These are phyloP conservation scores for Wickerhamomyces tratensis DNA, from an alignment of 805 yeast genomes.

Conservation along the genomic window DNA sequence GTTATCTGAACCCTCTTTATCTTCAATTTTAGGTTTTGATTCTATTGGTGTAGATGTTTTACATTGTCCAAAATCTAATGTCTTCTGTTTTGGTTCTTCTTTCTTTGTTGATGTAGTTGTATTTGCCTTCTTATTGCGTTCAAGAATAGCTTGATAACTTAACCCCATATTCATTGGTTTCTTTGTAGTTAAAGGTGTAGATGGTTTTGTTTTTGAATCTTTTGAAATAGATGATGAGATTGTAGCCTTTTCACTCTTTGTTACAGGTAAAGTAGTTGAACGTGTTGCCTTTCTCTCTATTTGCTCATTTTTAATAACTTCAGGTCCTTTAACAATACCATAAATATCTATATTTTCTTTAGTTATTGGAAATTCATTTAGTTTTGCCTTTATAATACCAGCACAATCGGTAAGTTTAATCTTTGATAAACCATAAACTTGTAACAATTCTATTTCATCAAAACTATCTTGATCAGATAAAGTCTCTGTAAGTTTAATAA, in stretches of 20 bases:
- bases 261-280: background rate
- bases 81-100: background rate
- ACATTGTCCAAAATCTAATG: background rate
- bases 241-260: background rate
- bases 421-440: slow-evolving; percentile 27
- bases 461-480: slow-evolving; percentile 20
- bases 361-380: slow-evolving; percentile 4
- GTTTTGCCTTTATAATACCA: slow-evolving; percentile 3
- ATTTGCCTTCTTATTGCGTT: background rate
- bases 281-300: background rate
- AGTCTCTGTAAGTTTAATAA: slow-evolving; percentile 14
- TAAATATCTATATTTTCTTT: slow-evolving; percentile 9
- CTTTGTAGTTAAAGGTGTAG: background rate
- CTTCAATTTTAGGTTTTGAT: background rate
- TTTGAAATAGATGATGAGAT: too few relatives aligned
- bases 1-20: slow-evolving; percentile 5
- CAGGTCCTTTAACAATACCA: slow-evolving; percentile 18
- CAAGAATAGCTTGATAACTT: background rate
- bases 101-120: background rate
- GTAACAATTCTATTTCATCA: slow-evolving; percentile 23
- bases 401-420: slow-evolving; percentile 11
- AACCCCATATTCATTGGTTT: background rate
- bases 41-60: background rate
- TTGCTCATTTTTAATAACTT: background rate
- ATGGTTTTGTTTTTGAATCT: too few relatives aligned